phyloP scores from a whole-genome alignment of 768 basidiomycete species.

The Suillus occidentalis region DNA sequence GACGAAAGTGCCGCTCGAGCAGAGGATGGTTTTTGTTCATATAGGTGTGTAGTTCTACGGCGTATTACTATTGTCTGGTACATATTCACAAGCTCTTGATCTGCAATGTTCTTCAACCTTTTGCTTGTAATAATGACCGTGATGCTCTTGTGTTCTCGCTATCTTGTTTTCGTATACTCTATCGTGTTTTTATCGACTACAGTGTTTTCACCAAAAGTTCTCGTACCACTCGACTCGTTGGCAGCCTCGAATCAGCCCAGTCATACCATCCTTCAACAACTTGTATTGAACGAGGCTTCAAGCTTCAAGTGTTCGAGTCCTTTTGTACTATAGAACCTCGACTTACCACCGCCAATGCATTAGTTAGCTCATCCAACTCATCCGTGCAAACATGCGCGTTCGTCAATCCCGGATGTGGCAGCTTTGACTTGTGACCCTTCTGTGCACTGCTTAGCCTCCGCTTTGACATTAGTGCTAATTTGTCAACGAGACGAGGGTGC shows the following conservation, averaged over 20 bases:
- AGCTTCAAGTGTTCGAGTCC: neutral
- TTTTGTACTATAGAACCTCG: neutral
- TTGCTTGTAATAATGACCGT: neutral
- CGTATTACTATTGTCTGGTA: neutral
- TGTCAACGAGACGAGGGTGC: no score
- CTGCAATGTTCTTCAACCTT: neutral
- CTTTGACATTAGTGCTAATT: neutral
- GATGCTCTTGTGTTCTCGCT: neutral
- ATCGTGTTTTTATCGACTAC: neutral
- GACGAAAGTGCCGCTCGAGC: slow-evolving; percentile 1
- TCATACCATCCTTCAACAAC: no score
- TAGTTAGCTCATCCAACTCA: no score
- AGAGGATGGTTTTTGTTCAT: slow-evolving; percentile 10
- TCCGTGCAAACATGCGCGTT: no score
- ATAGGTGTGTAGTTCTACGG: slow-evolving; percentile 6
- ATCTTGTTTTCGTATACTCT: neutral
- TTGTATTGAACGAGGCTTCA: neutral
- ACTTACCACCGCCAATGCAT: neutral
- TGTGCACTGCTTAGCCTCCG: neutral
- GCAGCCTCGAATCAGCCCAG: neutral
- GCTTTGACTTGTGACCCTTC: neutral
- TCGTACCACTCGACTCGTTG: neutral
- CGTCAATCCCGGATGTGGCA: no score
- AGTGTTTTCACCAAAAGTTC: neutral
- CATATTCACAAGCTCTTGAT: neutral